Evolutionary conservation across 306 rosid species (phyloP).

Genomic region (Ziziphus jujuba): DNA sequence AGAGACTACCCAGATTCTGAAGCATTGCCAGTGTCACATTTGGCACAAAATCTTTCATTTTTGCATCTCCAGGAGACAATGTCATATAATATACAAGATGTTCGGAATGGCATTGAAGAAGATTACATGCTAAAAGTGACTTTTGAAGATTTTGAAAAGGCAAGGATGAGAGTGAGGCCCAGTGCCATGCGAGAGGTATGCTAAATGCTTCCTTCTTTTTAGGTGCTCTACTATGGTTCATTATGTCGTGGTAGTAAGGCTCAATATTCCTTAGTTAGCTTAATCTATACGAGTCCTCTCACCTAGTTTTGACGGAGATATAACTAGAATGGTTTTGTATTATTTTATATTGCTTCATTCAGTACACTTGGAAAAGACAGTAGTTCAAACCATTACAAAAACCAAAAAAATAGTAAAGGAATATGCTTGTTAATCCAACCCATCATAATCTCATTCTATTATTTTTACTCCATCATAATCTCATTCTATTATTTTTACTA

Average conservation of each 20-base stretch:
- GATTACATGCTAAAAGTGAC: constrained; percentile 47
- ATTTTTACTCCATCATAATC: neutral
- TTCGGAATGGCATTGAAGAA: constrained; percentile 31
- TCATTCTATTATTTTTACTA: neutral
- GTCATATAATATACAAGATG: constrained; percentile 32
- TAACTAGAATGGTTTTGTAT: neutral
- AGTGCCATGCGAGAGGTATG: constrained; percentile 99
- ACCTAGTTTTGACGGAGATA: too few species aligned
- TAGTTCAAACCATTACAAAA: neutral
- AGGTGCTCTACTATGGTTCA: constrained; percentile 3
- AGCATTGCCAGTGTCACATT: constrained; percentile 42
- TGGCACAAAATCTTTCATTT: constrained; percentile 23
- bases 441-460: neutral
- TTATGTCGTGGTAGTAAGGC: constrained; percentile 7
- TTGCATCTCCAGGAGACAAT: constrained; percentile 31
- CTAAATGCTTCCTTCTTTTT: constrained; percentile 15
- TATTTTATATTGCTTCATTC: neutral
- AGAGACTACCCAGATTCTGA: constrained; percentile 30
- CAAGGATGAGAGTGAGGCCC: constrained; percentile 77
- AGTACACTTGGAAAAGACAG: neutral
- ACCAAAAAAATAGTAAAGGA: too few species aligned
- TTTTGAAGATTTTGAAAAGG: constrained; percentile 82
- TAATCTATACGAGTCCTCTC: neutral
- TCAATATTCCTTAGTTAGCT: constrained; percentile 20
- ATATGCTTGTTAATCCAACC: neutral